Evolutionary conservation across 2,329 filamentous ascomycete genomes (phyloP).

Genomic region (Emericellopsis atlantica): DNA sequence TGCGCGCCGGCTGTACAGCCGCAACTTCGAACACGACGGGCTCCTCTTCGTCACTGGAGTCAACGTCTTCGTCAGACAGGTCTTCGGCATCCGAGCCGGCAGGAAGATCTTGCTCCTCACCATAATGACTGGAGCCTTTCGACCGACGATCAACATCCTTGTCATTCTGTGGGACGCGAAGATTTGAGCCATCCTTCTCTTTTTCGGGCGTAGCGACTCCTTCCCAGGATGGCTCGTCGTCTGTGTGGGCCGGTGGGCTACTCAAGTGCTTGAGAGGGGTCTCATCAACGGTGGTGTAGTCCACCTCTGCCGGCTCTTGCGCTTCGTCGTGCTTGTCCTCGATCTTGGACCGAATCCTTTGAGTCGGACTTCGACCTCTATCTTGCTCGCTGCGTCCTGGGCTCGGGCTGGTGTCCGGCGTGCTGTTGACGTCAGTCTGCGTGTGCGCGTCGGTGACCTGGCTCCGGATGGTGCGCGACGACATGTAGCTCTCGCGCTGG

Average conservation of each 20-base stretch:
- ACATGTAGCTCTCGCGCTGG: conserved; percentile 65
- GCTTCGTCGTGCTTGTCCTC: conserved; percentile 21
- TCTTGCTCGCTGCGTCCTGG: conserved; percentile 41
- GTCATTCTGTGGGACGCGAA: conserved; percentile 3
- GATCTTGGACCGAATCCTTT: conserved; percentile 11
- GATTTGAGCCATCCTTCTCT: background rate
- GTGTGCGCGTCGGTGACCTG: conserved; percentile 59
- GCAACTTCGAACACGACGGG: conserved; percentile 59
- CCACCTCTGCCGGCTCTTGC: conserved; percentile 33
- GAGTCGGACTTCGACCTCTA: conserved; percentile 24
- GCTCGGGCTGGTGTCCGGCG: conserved; percentile 41
- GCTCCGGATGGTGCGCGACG: conserved; percentile 54
- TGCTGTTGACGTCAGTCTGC: conserved; percentile 41
- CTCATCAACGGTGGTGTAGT: conserved; percentile 47
- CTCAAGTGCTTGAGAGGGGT: conserved; percentile 33
- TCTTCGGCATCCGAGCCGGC: conserved; percentile 10
- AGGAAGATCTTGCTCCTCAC: conserved; percentile 7
- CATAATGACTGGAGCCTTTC: conserved; percentile 13
- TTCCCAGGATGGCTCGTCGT: conserved; percentile 7
- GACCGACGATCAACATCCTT: conserved; percentile 12
- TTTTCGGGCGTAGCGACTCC: background rate
- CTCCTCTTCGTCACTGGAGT: conserved; percentile 44
- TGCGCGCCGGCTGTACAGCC: conserved; percentile 37
- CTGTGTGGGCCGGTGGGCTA: conserved; percentile 9
- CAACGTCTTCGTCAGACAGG: conserved; percentile 32